phyloP scores from a whole-genome alignment of 305 asterid species.

The Fraxinus angustifolia region DNA sequence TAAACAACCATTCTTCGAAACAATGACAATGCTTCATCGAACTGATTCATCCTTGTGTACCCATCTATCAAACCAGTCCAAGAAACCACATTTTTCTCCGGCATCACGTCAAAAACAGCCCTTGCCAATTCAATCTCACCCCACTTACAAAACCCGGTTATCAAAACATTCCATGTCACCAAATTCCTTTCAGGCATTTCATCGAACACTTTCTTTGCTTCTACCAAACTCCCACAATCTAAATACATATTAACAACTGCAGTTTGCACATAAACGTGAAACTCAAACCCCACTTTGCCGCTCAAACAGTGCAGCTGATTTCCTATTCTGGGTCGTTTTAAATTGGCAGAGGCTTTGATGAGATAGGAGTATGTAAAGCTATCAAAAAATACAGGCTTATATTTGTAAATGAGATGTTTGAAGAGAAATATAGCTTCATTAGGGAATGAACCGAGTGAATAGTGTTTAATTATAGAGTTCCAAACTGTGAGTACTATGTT shows the following conservation, averaged over 20 bases:
- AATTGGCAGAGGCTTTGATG: slow-evolving; percentile 58
- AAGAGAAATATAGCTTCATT: slow-evolving; percentile 54
- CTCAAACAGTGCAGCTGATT: slow-evolving; percentile 51
- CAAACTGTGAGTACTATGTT: slow-evolving; percentile 36
- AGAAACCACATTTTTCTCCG: slow-evolving; percentile 65
- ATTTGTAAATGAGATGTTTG: slow-evolving; percentile 39
- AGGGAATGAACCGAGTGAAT: slow-evolving; percentile 50
- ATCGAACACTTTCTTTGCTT: slow-evolving; percentile 58
- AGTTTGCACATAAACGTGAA: slow-evolving; percentile 62
- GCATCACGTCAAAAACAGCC: slow-evolving; percentile 56
- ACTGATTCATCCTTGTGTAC: slow-evolving; percentile 46
- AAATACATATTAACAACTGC: slow-evolving; percentile 66
- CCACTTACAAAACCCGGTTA: slow-evolving; percentile 67
- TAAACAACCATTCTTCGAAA: slow-evolving; percentile 52
- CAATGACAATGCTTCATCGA: slow-evolving; percentile 47
- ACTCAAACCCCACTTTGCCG: slow-evolving; percentile 49
- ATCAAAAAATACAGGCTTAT: slow-evolving; percentile 36
- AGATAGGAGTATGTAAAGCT: slow-evolving; percentile 75
- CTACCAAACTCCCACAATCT: slow-evolving; percentile 44
- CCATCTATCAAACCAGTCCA: slow-evolving; percentile 87
- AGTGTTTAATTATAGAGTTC: slow-evolving; percentile 68
- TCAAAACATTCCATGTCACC: slow-evolving; percentile 77
- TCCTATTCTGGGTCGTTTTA: slow-evolving; percentile 33
- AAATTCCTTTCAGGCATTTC: slow-evolving; percentile 60
- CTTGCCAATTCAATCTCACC: slow-evolving; percentile 55